phyloP scores from a whole-genome alignment of 805 yeast genomes.

The Cyberlindnera saturnus region DNA sequence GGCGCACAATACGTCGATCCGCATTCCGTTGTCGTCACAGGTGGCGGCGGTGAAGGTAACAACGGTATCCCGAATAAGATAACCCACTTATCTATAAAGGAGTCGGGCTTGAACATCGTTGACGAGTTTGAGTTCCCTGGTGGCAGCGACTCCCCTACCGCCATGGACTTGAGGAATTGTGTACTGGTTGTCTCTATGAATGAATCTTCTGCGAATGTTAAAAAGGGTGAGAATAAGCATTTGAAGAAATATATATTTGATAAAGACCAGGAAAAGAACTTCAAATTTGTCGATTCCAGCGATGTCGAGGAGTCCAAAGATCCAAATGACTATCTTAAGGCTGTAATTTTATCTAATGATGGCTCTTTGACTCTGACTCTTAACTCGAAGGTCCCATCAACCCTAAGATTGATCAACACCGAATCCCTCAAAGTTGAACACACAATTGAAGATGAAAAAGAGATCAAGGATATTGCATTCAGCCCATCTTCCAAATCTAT shows the following conservation, averaged over 20 bases:
- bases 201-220: slow-evolving; percentile 53
- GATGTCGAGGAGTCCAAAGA: slow-evolving; percentile 46
- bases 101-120: slow-evolving; percentile 45
- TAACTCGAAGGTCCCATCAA: slow-evolving; percentile 55
- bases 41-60: slow-evolving; percentile 95
- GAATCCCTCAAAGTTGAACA: slow-evolving; percentile 46
- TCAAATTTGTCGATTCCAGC: slow-evolving; percentile 56
- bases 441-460: slow-evolving; percentile 43
- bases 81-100: slow-evolving; percentile 48
- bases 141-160: slow-evolving; percentile 84
- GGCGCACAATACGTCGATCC: slow-evolving; percentile 67
- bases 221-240: slow-evolving; percentile 61
- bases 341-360: slow-evolving; percentile 50
- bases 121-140: slow-evolving; percentile 56
- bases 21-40: slow-evolving; percentile 62
- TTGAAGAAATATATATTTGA: slow-evolving; percentile 48
- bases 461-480: slow-evolving; percentile 60
- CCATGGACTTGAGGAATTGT: slow-evolving; percentile 49
- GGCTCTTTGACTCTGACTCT: slow-evolving; percentile 63
- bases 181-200: slow-evolving; percentile 71
- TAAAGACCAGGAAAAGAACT: slow-evolving; percentile 34
- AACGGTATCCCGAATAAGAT: slow-evolving; percentile 84
- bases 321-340: slow-evolving; percentile 52
- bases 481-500: slow-evolving; percentile 62
- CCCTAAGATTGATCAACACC: slow-evolving; percentile 56